phyloP scores from a whole-genome alignment of 805 yeast species.

The Saccharomycopsis lassenensis region DNA sequence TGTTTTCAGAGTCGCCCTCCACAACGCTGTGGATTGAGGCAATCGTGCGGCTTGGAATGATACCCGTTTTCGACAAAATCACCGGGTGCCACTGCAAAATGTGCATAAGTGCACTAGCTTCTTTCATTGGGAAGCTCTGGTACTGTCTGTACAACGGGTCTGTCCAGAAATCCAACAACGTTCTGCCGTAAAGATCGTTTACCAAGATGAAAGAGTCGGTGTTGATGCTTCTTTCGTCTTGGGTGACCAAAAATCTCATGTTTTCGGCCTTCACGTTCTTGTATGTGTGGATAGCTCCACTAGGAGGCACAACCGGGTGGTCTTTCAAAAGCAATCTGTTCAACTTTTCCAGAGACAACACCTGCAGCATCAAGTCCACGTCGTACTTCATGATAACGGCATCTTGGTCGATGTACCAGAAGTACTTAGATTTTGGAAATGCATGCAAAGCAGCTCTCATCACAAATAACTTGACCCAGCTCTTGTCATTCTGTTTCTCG shows the following conservation, averaged over 20 bases:
- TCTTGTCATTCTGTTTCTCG: slow-evolving; percentile 33
- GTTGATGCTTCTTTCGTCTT: slow-evolving; percentile 51
- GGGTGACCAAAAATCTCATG: slow-evolving; percentile 56
- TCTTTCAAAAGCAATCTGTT: slow-evolving; percentile 55
- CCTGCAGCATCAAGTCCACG: slow-evolving; percentile 46
- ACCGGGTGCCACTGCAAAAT: slow-evolving; percentile 92
- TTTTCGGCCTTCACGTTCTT: slow-evolving; percentile 43
- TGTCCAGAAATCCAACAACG: slow-evolving; percentile 69
- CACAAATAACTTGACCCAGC: slow-evolving; percentile 55
- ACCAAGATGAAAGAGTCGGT: slow-evolving; percentile 62
- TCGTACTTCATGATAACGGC: slow-evolving; percentile 65
- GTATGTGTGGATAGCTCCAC: slow-evolving; percentile 59
- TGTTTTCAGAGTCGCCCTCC: slow-evolving; percentile 29
- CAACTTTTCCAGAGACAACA: slow-evolving; percentile 51
- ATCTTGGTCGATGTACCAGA: slow-evolving; percentile 79
- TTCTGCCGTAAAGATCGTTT: slow-evolving; percentile 53
- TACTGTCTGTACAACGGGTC: slow-evolving; percentile 64
- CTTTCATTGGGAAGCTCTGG: slow-evolving; percentile 42
- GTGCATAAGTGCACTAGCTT: slow-evolving; percentile 70
- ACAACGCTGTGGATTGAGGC: slow-evolving; percentile 34
- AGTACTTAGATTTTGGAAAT: slow-evolving; percentile 82
- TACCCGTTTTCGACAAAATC: slow-evolving; percentile 56
- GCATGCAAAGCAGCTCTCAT: slow-evolving; percentile 88
- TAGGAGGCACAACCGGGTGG: slow-evolving; percentile 62
- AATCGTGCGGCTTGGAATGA: slow-evolving; percentile 55